These are phyloP conservation scores for Xylariaceae sp. DNA, from an alignment of 2,329 filamentous ascomycete species.

Conservation along the genomic window DNA sequence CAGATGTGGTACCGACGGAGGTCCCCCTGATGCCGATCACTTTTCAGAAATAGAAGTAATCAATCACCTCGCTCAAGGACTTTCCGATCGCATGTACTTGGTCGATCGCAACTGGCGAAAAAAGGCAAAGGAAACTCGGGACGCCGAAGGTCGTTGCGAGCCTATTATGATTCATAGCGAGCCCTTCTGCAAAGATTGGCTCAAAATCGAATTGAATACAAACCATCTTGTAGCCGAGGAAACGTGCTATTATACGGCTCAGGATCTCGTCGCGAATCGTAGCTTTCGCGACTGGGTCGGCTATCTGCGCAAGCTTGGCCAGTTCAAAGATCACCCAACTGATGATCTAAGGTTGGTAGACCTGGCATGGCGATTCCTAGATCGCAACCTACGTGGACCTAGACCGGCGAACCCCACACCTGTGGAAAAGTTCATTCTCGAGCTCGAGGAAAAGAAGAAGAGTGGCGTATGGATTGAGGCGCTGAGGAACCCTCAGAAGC, in stretches of 20 bases:
- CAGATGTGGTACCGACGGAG: neutral
- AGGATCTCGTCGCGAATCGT: constrained; percentile 15
- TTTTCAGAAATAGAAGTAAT: constrained; percentile 22
- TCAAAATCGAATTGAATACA: constrained; percentile 16
- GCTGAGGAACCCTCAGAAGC: constrained; percentile 15
- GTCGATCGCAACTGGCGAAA: constrained; percentile 23
- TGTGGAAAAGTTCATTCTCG: constrained; percentile 18
- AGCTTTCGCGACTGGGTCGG: constrained; percentile 22
- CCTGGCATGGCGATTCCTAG: constrained; percentile 28
- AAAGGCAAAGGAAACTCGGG: constrained; percentile 10
- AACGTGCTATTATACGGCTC: constrained; percentile 23
- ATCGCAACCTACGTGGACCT: constrained; percentile 22
- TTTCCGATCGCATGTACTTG: constrained; percentile 21
- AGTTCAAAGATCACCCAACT: constrained; percentile 14
- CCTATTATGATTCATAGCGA: constrained; percentile 21
- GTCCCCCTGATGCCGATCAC: constrained; percentile 1
- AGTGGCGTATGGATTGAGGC: constrained; percentile 17
- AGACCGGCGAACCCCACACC: constrained; percentile 11
- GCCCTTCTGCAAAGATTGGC: constrained; percentile 17
- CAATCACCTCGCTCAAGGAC: constrained; percentile 16
- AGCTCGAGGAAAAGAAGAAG: constrained; percentile 15
- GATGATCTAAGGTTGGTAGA: constrained; percentile 24
- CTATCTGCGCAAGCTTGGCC: constrained; percentile 16
- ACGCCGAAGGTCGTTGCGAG: constrained; percentile 5
- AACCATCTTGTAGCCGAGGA: constrained; percentile 18